Percentiles rank a stretch among this genome's conserved stretches.
phyloP scores from a whole-genome alignment of 2,329 filamentous ascomycete genomes.

The Fusarium sulawesiense region DNA sequence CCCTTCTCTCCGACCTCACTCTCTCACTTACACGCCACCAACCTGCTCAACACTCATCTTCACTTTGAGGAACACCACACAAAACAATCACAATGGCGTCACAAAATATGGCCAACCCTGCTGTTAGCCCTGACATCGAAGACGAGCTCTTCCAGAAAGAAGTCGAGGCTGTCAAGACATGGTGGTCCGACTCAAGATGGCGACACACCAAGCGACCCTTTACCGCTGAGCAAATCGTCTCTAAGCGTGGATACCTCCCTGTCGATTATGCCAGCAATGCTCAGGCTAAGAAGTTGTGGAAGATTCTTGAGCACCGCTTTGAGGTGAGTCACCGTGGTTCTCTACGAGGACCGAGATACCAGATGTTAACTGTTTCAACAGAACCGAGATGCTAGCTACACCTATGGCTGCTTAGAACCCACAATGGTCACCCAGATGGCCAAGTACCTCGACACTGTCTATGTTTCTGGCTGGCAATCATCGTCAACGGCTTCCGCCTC shows the following conservation, averaged over 20 bases:
- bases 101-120: constrained; percentile 70
- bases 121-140: constrained; percentile 67
- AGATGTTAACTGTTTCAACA: constrained; percentile 51
- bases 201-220: constrained; percentile 91
- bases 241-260: constrained; percentile 91
- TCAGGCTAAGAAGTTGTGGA: constrained; percentile 95
- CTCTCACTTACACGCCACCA: constrained; percentile 23
- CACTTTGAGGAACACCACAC: not conserved
- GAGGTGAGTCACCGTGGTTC: constrained; percentile 65
- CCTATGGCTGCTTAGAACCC: constrained; percentile 96
- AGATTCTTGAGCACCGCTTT: constrained; percentile 87
- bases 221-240: constrained; percentile 95
- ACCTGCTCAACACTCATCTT: not conserved
- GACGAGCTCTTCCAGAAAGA: constrained; percentile 81
- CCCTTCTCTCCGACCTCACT: not conserved
- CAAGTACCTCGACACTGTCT: constrained; percentile 97
- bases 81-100: constrained; percentile 61
- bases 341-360: not conserved
- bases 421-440: constrained; percentile 99
- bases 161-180: constrained; percentile 88
- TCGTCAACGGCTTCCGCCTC: constrained; percentile 95
- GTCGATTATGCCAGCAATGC: constrained; percentile 91
- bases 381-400: constrained; percentile 89
- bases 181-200: constrained; percentile 96
- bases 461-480: constrained; percentile 98